Conservation (phyloP, 2,329 filamentous ascomycete species). For the Zymoseptoria crescenta region DNA sequence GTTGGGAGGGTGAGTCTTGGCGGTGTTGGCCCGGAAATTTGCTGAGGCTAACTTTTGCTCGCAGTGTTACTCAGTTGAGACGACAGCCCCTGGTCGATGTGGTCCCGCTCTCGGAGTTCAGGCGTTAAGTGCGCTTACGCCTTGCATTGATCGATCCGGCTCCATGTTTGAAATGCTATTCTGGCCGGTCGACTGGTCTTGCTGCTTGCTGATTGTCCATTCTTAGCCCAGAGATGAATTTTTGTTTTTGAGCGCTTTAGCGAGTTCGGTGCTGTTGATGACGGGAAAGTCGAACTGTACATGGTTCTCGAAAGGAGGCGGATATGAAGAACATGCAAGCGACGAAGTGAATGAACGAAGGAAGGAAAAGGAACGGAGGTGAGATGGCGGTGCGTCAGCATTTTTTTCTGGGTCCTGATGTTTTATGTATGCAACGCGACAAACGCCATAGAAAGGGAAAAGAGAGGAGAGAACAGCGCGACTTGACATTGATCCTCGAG, state of each 20-base stretch:
- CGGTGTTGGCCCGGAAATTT: conserved; percentile 2
- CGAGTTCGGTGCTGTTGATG: not conserved
- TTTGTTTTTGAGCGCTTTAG: not conserved
- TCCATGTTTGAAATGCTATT: not conserved
- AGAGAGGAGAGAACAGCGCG: not conserved
- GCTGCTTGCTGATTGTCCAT: not conserved
- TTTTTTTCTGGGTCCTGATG: not conserved
- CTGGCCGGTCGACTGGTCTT: not conserved
- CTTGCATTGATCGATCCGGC: not conserved
- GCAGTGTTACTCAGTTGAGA: conserved; percentile 35
- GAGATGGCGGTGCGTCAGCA: not conserved
- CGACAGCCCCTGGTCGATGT: not conserved
- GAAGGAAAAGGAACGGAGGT: not conserved
- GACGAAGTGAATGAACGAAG: not conserved
- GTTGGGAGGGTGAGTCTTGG: conserved; percentile 57
- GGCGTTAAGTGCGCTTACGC: too few relatives aligned
- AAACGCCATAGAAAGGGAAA: not conserved
- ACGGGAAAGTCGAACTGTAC: not conserved
- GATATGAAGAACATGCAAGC: not conserved
- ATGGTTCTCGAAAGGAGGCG: not conserved
- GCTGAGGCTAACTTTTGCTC: conserved; percentile 3
- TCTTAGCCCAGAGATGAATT: not conserved
- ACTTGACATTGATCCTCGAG: not conserved
- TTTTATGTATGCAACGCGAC: not conserved
- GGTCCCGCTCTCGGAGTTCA: not conserved